Base-by-base conservation (phyloP, 495 filamentous ascomycete genomes). In the Annulohypoxylon maeteangense region DNA sequence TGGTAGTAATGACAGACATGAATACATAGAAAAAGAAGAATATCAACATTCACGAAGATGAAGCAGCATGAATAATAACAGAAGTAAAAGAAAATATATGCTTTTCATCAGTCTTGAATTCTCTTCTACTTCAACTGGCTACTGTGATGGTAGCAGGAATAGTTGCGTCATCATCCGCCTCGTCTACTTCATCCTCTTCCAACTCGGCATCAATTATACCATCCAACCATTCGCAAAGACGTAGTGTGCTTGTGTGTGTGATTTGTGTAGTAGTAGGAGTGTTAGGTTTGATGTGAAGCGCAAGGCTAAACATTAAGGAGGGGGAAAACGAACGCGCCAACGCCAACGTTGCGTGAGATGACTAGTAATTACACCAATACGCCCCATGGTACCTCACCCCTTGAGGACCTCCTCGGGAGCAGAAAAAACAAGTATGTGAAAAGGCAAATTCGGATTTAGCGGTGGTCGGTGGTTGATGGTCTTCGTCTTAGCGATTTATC, bases 61-160 rank as follows among this genome's bases (percentile, higher is more conserved):
- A 40, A 47, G 27, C 5, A 20, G 42, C 31, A 38, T 32, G 12
- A 57, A 7, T 27, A 20, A 8, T 4, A 0, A 3, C 4, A 31
- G 8, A 40, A 1, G 12, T 5, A 27, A 11, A 1, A 40, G 27
- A 38, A 50, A 12, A 23, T 25, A 62, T 8, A 32, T 65, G 36
- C 40, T 61, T 59, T 70, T 70, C 61, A 70, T 65, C 61, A 70
- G 61, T 70, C 67, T 70, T 70, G 54, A 70, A 61, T 60, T 56
- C 63, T 68, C 57, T 64, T 51, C 44, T 59, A 54, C 53, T 42
- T 27, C 42, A 32, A 10, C 47, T 51, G 42, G 55, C 58, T 57
- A 62, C 22, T 18, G 31, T 54, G 47, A 23, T 29, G 23, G 47
- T 51, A 51, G 23, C 12, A 27, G 47, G 12, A 51, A n/a, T 51